A percentile compares a stretch with the other conserved stretches of the same genome.
Evolutionary conservation across 2,329 filamentous ascomycete species (phyloP).

Genomic region (Dothideomycetidae sp.): DNA sequence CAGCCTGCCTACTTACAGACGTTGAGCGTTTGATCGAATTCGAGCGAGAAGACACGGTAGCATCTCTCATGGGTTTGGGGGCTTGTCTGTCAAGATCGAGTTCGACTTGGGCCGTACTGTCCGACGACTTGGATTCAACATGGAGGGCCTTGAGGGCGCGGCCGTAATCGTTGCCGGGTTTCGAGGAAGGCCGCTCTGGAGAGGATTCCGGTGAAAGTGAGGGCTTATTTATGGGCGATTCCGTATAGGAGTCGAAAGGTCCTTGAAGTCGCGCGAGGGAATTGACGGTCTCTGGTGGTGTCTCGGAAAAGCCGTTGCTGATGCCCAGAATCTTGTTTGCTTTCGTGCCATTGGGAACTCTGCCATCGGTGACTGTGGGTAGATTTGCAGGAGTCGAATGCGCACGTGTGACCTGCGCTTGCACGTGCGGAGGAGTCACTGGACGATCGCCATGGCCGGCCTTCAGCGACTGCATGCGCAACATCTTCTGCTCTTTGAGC

Average conservation of each 20-base stretch:
- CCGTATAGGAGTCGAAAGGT: not conserved
- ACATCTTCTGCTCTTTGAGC: slow-evolving; percentile 42
- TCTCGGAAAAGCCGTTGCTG: slow-evolving; percentile 14
- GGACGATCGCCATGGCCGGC: too few relatives aligned
- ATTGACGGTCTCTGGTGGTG: not conserved
- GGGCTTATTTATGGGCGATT: not conserved
- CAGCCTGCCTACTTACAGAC: too few relatives aligned
- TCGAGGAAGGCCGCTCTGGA: not conserved
- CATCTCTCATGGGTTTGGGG: too few relatives aligned
- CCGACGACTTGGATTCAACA: not conserved
- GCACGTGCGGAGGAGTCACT: too few relatives aligned
- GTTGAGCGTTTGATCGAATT: slow-evolving; percentile 7
- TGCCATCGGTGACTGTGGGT: too few relatives aligned
- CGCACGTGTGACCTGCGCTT: too few relatives aligned
- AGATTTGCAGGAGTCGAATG: too few relatives aligned
- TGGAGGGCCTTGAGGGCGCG: not conserved
- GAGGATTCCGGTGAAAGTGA: not conserved
- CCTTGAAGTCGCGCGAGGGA: not conserved
- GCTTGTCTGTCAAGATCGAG: too few relatives aligned
- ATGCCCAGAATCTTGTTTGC: slow-evolving; percentile 30
- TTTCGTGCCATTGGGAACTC: slow-evolving; percentile 18
- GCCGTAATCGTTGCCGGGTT: not conserved
- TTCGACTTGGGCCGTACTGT: too few relatives aligned
- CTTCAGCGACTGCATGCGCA: slow-evolving; percentile 31
- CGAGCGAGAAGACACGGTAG: too few relatives aligned